phyloP scores from a whole-genome alignment of 495 filamentous ascomycete genomes.

The Parathielavia hyrcaniae region DNA sequence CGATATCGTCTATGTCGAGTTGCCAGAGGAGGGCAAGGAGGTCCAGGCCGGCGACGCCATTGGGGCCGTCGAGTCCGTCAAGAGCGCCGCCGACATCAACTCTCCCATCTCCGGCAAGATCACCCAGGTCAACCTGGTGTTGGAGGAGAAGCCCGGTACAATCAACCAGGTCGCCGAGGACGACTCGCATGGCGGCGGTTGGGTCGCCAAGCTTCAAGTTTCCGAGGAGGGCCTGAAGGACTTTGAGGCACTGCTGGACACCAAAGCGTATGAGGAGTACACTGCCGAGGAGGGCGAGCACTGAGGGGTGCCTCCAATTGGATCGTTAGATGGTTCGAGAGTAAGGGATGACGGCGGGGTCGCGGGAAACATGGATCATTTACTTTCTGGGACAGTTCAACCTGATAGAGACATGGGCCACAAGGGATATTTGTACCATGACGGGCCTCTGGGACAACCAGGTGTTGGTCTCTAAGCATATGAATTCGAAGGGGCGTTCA shows the following conservation, averaged over 20 bases:
- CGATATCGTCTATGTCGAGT: slow-evolving; percentile 95
- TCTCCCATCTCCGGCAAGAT: slow-evolving; percentile 76
- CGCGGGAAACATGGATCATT: slow-evolving; percentile 2
- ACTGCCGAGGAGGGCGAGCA: slow-evolving; percentile 39
- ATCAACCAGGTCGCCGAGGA: slow-evolving; percentile 77
- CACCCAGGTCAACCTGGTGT: slow-evolving; percentile 57
- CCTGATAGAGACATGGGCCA: slow-evolving; percentile 29
- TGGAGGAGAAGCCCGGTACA: slow-evolving; percentile 76
- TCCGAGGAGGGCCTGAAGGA: slow-evolving; percentile 56
- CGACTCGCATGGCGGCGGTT: slow-evolving; percentile 69
- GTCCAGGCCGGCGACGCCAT: slow-evolving; percentile 69
- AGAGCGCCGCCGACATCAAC: slow-evolving; percentile 93
- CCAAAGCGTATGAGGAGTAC: slow-evolving; percentile 64
- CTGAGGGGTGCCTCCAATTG: slow-evolving; percentile 9
- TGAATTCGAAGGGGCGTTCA: slow-evolving; percentile 11
- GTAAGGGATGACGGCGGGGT: slow-evolving; percentile 7
- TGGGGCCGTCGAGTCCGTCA: slow-evolving; percentile 95
- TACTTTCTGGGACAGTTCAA: slow-evolving; percentile 33
- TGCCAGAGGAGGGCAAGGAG: slow-evolving; percentile 59
- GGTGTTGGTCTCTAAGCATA: slow-evolving; percentile 13
- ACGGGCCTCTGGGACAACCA: slow-evolving; percentile 17
- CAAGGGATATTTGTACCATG: slow-evolving; percentile 27
- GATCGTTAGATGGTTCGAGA: background rate
- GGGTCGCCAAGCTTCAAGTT: slow-evolving; percentile 85
- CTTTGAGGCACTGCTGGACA: slow-evolving; percentile 67